phyloP scores from a whole-genome alignment of 2,329 filamentous ascomycete species.

The Cladobotryum protrusum region DNA sequence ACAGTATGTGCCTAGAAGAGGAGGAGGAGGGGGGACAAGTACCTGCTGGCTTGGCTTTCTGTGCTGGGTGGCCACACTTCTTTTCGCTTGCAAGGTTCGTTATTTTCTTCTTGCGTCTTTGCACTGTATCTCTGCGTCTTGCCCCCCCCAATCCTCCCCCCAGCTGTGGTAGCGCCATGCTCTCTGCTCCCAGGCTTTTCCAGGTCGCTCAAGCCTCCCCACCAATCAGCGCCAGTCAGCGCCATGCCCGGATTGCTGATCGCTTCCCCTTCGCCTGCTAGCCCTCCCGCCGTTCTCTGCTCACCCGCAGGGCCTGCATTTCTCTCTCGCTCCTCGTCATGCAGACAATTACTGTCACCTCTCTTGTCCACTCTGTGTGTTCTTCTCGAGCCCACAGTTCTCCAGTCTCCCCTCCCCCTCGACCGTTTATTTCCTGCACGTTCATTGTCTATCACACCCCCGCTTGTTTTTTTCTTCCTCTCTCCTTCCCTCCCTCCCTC shows the following conservation, averaged over 20 bases:
- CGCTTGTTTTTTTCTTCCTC: too few species aligned
- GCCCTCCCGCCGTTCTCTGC: constrained; percentile 4
- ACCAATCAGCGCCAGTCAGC: constrained; percentile 8
- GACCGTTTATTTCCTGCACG: too few species aligned
- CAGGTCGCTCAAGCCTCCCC: neutral
- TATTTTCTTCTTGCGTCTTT: neutral
- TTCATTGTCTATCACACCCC: too few species aligned
- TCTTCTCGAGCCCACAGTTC: too few species aligned
- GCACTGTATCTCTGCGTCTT: too few species aligned
- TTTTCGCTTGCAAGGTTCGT: neutral
- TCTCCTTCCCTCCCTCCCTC: too few species aligned
- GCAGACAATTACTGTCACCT: too few species aligned
- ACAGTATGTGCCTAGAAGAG: neutral
- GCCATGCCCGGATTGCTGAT: constrained; percentile 9
- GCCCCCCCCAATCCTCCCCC: too few species aligned
- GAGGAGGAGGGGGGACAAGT: neutral
- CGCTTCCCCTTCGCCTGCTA: constrained; percentile 9
- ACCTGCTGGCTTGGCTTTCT: neutral
- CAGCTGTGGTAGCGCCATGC: neutral
- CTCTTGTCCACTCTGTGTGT: too few species aligned
- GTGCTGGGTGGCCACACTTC: neutral
- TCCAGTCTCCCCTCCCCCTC: too few species aligned
- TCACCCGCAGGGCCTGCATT: neutral
- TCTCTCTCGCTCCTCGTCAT: too few species aligned
- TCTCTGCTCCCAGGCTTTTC: neutral